Conservation (phyloP, 257 asterid genomes). For the Echium plantagineum region DNA sequence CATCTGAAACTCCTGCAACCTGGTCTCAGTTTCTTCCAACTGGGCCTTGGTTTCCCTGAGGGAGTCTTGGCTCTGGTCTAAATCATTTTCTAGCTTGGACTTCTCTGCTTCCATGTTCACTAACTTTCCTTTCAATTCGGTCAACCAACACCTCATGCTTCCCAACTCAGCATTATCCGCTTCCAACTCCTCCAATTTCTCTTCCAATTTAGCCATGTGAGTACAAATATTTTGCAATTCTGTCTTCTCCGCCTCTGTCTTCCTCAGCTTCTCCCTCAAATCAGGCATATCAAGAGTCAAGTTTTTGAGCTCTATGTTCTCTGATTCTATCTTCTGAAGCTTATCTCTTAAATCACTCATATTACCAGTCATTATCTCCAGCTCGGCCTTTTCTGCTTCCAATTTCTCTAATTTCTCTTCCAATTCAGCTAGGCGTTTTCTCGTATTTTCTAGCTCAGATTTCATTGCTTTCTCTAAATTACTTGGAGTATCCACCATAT, state of each 20-base stretch:
- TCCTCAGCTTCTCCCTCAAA: conserved; percentile 41
- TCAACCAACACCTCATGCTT: conserved; percentile 25
- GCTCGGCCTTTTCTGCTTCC: conserved; percentile 13
- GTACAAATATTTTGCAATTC: conserved; percentile 32
- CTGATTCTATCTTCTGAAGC: conserved; percentile 33
- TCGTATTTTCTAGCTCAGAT: conserved; percentile 3
- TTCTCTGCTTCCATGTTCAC: conserved; percentile 37
- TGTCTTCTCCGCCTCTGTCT: conserved; percentile 30
- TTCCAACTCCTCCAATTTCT: conserved; percentile 34
- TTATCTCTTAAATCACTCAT: conserved; percentile 41
- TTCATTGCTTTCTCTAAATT: conserved; percentile 25
- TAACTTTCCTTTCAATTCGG: conserved; percentile 47
- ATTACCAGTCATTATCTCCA: conserved; percentile 27
- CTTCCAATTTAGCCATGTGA: conserved; percentile 41
- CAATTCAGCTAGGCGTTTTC: background rate
- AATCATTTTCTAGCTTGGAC: conserved; percentile 28
- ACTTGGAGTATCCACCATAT: conserved; percentile 18
- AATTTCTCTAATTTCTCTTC: background rate
- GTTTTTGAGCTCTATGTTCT: conserved; percentile 34
- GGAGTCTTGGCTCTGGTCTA: conserved; percentile 28
- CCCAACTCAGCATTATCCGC: conserved; percentile 39
- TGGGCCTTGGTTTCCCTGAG: conserved; percentile 25
- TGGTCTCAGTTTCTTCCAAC: conserved; percentile 26
- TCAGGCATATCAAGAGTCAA: conserved; percentile 32
- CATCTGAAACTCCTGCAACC: conserved; percentile 32